Evolutionary conservation across 2,329 filamentous ascomycete species (phyloP), one percentile per base, ranked within the genome.

Genomic region (Coniochaeta sp.): DNA sequence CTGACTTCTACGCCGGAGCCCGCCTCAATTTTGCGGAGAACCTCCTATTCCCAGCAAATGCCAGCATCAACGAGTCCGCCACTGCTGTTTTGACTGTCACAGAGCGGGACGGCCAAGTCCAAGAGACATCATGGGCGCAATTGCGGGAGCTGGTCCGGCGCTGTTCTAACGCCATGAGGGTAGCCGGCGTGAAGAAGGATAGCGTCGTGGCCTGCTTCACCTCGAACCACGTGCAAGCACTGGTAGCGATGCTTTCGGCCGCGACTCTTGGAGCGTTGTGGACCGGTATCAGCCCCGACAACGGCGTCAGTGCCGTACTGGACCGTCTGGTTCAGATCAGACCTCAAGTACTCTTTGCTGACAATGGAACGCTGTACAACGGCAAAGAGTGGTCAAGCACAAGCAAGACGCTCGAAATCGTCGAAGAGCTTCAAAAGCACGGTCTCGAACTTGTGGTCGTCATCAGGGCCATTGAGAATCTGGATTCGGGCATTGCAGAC

Each of bases 1-100:
- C 93, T 8, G 79, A 87, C 62, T 98, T 96, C 79, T 98, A 97
- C 72, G 73, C 85, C 60, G 88, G 88, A 11, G 84, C 90, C 16
- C 86, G 80, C 61, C 80, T 98, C 65, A 99, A 98, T 74, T 98
- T 97, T 71, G 93, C 93, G 28, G 91, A 98, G 76, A 99, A 99
- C 72, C 80, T 98, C 59, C 85, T 99, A 3, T 97, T 88, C 72
- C 93, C 93, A 3, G 79, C 79, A 57, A 77, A 82, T 40, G 75
- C 74, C 24, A 68, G 76, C 16, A 73, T 86, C 7, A 76, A 88
- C 64, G 82, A 87, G 58, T 74, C 85, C 54, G 79, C 82, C 5
- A 74, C 84, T 7, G 93, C 93, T 19, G 81, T 96, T 54, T 89
- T 97, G 67, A 90, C 89, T 28, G 88, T 85, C 4, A 96, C 91